These are phyloP conservation scores for Hypoxylon sp. DNA, from an alignment of 2,329 filamentous ascomycete genomes.

Conservation along the genomic window DNA sequence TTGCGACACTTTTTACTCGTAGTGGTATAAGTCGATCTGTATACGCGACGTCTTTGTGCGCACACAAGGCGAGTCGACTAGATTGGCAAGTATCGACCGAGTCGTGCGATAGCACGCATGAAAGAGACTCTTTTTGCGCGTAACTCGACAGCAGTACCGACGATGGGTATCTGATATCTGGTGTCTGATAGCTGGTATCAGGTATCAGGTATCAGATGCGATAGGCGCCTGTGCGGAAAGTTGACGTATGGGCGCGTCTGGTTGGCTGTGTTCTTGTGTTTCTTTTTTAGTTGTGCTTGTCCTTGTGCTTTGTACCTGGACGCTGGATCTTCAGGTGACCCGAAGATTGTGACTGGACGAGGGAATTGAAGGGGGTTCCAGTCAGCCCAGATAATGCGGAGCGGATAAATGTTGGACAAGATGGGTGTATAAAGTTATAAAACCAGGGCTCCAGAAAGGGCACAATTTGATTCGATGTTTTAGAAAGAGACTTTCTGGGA, in stretches of 20 bases:
- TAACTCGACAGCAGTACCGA: conserved; percentile 26
- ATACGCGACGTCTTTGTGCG: conserved; percentile 25
- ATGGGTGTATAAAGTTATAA: conserved; percentile 34
- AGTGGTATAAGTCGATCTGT: conserved; percentile 12
- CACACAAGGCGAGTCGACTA: conserved; percentile 14
- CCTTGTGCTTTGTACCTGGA: conserved; percentile 38
- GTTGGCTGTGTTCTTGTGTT: conserved; percentile 28
- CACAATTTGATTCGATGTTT: conserved; percentile 47
- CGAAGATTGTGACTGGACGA: conserved; percentile 36
- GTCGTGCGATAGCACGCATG: conserved; percentile 21
- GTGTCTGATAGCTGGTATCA: background rate
- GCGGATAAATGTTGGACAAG: conserved; percentile 44
- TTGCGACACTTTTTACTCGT: conserved; percentile 28
- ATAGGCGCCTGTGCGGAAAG: conserved; percentile 29
- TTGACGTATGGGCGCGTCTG: conserved; percentile 35
- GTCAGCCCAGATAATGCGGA: conserved; percentile 44
- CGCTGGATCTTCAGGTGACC: conserved; percentile 36
- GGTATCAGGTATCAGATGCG: conserved; percentile 6
- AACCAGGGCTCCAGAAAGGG: conserved; percentile 28
- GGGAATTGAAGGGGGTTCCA: conserved; percentile 21
- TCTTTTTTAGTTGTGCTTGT: conserved; percentile 29
- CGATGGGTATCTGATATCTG: conserved; percentile 15
- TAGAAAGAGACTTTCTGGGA: conserved; percentile 48
- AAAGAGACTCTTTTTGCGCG: conserved; percentile 18
- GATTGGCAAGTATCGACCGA: conserved; percentile 10